Conservation (phyloP, 164 flowering plant genomes). For the Macadamia integrifolia region DNA sequence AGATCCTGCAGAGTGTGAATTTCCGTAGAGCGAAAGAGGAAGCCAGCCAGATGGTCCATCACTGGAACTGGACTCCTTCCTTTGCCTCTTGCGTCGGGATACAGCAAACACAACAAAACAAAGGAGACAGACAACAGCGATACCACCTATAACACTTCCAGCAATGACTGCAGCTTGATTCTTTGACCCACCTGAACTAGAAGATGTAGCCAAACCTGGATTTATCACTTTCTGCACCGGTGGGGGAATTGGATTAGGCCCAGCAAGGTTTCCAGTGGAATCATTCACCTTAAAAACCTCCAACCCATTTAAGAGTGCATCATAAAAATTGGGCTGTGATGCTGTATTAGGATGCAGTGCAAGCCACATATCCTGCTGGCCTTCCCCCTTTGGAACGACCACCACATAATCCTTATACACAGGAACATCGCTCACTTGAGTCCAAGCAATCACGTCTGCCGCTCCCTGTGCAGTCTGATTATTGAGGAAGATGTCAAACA, state of each 20-base stretch:
- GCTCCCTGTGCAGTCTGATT: slow-evolving; percentile 58
- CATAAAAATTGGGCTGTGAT: not conserved
- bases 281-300: slow-evolving; percentile 45
- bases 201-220: not conserved
- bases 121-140: slow-evolving; percentile 16
- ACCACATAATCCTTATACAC: slow-evolving; percentile 46
- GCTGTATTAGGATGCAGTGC: slow-evolving; percentile 23
- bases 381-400: slow-evolving; percentile 26
- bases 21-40: slow-evolving; percentile 24
- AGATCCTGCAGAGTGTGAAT: slow-evolving; percentile 24
- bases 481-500: slow-evolving; percentile 52
- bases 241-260: slow-evolving; percentile 24
- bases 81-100: slow-evolving; percentile 14
- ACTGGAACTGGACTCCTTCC: slow-evolving; percentile 23
- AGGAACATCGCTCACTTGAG: slow-evolving; percentile 37
- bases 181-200: slow-evolving; percentile 5
- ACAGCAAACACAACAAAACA: slow-evolving; percentile 17
- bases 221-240: slow-evolving; percentile 1
- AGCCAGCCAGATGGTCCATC: slow-evolving; percentile 30
- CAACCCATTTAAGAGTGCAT: slow-evolving; percentile 43
- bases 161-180: slow-evolving; percentile 16
- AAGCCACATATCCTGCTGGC: slow-evolving; percentile 52
- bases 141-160: slow-evolving; percentile 24
- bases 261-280: slow-evolving; percentile 32
- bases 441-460: slow-evolving; percentile 62